Evolutionary conservation across 306 rosid species (phyloP).

Genomic region (Sindora glabra): DNA sequence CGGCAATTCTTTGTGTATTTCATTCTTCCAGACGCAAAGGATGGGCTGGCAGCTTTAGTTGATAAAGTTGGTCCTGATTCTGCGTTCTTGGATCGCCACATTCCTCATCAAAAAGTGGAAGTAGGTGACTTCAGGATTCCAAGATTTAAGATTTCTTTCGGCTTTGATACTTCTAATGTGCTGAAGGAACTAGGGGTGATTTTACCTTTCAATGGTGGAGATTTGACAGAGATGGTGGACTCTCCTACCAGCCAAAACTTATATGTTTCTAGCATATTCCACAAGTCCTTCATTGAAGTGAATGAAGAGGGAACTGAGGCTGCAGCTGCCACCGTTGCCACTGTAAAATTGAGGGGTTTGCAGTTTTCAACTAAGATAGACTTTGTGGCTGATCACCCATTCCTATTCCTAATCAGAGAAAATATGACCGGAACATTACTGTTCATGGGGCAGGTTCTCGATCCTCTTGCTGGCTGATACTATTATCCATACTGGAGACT

Average conservation of each 20-base stretch:
- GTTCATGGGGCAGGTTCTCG: conserved; percentile 64
- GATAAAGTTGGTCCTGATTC: conserved; percentile 50
- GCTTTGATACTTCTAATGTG: conserved; percentile 38
- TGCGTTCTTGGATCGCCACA: conserved; percentile 38
- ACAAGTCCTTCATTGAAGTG: conserved; percentile 70
- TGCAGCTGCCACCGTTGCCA: conserved; percentile 49
- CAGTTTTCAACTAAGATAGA: conserved; percentile 2
- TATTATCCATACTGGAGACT: not conserved
- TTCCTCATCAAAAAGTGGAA: conserved; percentile 29
- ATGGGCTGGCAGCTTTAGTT: conserved; percentile 56
- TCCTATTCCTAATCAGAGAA: conserved; percentile 62
- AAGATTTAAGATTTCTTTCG: conserved; percentile 65
- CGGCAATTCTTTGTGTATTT: conserved; percentile 60
- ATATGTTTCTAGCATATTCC: conserved; percentile 44
- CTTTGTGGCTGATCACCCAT: conserved; percentile 82
- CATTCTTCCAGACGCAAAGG: conserved; percentile 63
- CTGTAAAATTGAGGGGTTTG: not conserved
- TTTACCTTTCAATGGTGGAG: conserved; percentile 48
- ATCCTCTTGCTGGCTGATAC: conserved; percentile 46
- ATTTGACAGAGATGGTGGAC: conserved; percentile 69
- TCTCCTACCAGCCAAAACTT: conserved; percentile 32
- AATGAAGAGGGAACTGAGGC: conserved; percentile 91
- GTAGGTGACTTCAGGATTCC: conserved; percentile 73
- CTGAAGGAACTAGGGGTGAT: conserved; percentile 59
- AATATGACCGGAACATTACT: conserved; percentile 54